These are phyloP conservation scores for Aspergillus sp. DNA, from an alignment of 2,329 filamentous ascomycete species.

Conservation along the genomic window DNA sequence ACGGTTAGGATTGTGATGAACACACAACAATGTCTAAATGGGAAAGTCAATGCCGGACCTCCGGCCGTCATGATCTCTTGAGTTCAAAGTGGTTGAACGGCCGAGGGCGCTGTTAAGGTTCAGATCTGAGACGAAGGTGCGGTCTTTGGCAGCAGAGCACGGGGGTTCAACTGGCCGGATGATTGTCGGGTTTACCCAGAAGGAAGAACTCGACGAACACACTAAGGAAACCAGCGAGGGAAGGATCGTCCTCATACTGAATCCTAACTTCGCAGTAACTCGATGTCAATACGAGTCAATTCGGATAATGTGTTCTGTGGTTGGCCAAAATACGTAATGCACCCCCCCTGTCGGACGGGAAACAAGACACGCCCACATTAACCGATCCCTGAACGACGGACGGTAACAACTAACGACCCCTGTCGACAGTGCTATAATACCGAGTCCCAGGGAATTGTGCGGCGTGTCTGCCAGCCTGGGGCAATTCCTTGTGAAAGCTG, in stretches of 20 bases:
- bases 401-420: background rate
- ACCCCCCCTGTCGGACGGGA: background rate
- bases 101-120: slow-evolving; percentile 13
- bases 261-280: no score
- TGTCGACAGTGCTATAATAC: background rate
- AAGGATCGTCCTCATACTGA: background rate
- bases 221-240: background rate
- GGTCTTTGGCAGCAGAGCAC: background rate
- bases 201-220: no score
- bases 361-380: background rate
- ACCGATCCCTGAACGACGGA: background rate
- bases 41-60: no score
- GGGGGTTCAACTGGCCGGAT: background rate
- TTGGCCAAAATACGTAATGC: no score
- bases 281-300: no score
- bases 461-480: no score
- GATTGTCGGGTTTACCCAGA: background rate
- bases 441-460: background rate
- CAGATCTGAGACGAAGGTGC: slow-evolving; percentile 19
- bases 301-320: no score
- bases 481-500: slow-evolving; percentile 3
- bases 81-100: background rate
- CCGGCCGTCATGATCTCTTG: background rate
- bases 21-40: no score
- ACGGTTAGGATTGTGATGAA: no score